Conservation (phyloP, 805 yeast genomes). For the Metschnikowia matae region DNA sequence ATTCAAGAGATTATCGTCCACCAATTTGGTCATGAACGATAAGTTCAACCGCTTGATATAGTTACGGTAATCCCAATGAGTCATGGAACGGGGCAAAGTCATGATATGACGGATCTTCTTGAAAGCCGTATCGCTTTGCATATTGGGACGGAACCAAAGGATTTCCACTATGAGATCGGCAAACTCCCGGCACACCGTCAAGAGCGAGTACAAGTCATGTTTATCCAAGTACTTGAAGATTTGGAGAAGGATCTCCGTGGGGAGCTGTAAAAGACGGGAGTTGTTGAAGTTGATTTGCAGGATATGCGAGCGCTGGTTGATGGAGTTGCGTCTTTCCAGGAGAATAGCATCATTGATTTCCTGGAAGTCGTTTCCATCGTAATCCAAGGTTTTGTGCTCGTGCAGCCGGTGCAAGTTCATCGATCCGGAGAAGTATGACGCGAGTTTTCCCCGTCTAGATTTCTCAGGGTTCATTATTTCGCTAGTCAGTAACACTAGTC, state of each 20-base stretch:
- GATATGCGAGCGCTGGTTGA: conserved; percentile 19
- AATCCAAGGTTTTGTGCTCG: conserved; percentile 23
- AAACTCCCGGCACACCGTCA: conserved; percentile 79
- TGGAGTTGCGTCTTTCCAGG: conserved; percentile 23
- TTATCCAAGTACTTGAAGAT: conserved; percentile 63
- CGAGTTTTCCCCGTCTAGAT: conserved; percentile 14
- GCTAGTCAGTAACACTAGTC: too few relatives aligned
- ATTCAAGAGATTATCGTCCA: conserved; percentile 59
- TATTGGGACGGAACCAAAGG: conserved; percentile 83
- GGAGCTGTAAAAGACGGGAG: conserved; percentile 44
- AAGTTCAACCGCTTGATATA: conserved; percentile 78
- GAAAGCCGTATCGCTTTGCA: conserved; percentile 49
- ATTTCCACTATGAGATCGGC: conserved; percentile 72
- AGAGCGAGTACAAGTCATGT: conserved; percentile 55
- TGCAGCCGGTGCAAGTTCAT: conserved; percentile 9
- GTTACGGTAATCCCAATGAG: conserved; percentile 62
- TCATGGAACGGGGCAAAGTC: conserved; percentile 41
- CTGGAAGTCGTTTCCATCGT: conserved; percentile 30
- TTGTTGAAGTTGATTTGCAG: conserved; percentile 23
- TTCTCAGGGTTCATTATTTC: conserved; percentile 1
- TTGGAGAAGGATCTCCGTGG: conserved; percentile 59
- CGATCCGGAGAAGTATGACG: conserved; percentile 13
- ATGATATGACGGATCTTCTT: conserved; percentile 54
- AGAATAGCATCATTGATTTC: conserved; percentile 35
- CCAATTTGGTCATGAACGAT: conserved; percentile 63